Base-by-base conservation (phyloP, 495 filamentous ascomycete species). In the Xylaria telfairii region DNA sequence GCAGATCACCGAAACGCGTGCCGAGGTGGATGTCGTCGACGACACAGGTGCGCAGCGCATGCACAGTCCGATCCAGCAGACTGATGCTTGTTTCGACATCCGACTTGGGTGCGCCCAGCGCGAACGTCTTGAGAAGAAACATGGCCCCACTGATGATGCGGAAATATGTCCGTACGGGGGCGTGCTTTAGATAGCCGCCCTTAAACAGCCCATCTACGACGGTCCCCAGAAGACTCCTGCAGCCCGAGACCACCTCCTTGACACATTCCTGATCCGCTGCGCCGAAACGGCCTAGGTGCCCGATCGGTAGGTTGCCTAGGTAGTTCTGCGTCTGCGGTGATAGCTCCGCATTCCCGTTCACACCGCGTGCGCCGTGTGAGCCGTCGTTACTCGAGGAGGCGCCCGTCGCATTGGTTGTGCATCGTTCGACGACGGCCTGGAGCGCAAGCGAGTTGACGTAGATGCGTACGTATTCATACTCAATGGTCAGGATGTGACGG, bases 1-100 rank as follows among this genome's bases (percentile, higher is more conserved):
- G 87, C 60, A 98, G 87, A 71, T 97, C 94, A n/a, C 95, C 93
- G 73, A 98, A 97, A 15, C 93, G 90, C 63, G 94, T 93, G 39
- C 91, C 95, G n/a, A 99, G 86, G 80, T 99, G 96, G 24, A 99
- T 93, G 74, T 98, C 96, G 77, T 99, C 96, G 7, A 98, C 95
- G 1, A 96, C 93, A 64, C 90, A 95, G 67, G 88, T 92, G 28
- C 92, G 88, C 28, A 99, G 84, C 26, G 93, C 94, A 71, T 92
- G 85, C 1, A 96, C 90, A 0, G 92, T 93, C 19, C 86, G 82
- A 76, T 97, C 92, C 81, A 98, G 90, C 10, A 98, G 86, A 10
- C 86, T 86, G 42, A 98, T 89, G 42, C 92, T 95, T 28, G 92
- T 82, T 68, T 91, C 89, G 15, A 97, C 93, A 71, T 98, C 95